Base-by-base conservation (phyloP, 2,329 filamentous ascomycete species). In the Lecanicillium sp. region DNA sequence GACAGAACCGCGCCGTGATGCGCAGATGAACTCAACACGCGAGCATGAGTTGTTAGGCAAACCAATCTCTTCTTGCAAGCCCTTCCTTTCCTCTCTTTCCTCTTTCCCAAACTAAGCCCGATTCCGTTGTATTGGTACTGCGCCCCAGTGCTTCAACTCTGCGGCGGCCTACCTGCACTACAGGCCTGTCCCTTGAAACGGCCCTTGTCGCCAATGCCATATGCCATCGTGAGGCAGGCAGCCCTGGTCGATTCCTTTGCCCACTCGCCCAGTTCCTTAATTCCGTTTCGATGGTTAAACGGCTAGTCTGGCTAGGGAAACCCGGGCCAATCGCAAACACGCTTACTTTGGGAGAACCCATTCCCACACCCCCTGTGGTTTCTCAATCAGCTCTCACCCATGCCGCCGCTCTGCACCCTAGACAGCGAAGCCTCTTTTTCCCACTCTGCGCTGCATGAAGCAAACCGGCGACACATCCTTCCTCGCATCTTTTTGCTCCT, bases 131-230 rank as follows among this genome's bases (percentile, higher is more conserved):
- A 24, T 40, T 23, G 38, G n/a, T 35, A 20, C 32, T 36, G 11
- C 23, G 8, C 42, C n/a, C n/a, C 8, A 23, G 24, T 5, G 23
- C 23, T 29, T 5, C 4, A 32, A 32, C 5, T 14, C 12, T 32
- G 19, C 19, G 26, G 26, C n/a, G n/a, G n/a, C n/a, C n/a, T n/a
- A n/a, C 26, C 26, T 29, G 12, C 12, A 5, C 15, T 32, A 46
- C 23, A 21, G 19, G 19, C 24, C 41, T 17, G 23, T 43, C 46
- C 46, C 46, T 48, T 48, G 46, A 48, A 48, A 48, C 46, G 17
- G 23, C 20, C 32, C 12, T 8, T 17, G 46, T 48, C 37, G 39
- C 38, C 38, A 39, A 23, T 45, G 14, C 23, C 43, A 42, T 27
- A 3, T 20, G 36, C 9, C 26, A 30, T 39, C 44, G 36, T 46